Evolutionary conservation across 257 asterid species (phyloP), one percentile per base, ranked within the genome.

Genomic region (Plantago major): DNA sequence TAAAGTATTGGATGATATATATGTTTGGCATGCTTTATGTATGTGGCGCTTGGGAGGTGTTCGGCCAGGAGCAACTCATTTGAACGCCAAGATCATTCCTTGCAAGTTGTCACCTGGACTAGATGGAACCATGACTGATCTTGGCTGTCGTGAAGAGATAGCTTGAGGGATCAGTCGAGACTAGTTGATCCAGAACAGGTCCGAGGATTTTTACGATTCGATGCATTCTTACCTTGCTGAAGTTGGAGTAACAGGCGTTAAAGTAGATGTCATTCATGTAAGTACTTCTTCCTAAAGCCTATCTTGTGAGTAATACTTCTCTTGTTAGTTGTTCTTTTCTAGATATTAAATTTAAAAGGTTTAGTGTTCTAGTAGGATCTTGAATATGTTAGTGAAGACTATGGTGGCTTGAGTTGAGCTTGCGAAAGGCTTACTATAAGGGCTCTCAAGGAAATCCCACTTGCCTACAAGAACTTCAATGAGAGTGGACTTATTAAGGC

Each of bases 31-130:
- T 10, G 95, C 95, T 0, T 64, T 83, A 62, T 81, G n/a, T n/a
- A n/a, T n/a, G 87, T 5, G 95, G 95, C 4, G 89, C 91, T 0
- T 81, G 95, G 95, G 95, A 4, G 91, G 95, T 7, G 87, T 83
- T 60, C 69, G 82, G 65, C 91, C 91, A 0, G 87, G 89, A 9
- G 75, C 89, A 1, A 82, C 87, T 19, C 87, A 64, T 62, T 67
- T 86, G 13, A 67, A 78, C 12, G 46, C 91, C 3, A 75, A 74
- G 60, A 65, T 86, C 10, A 69, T 57, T 46, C 78, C 89, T 0
- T 79, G 85, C 69, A 79, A 72, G 40, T 46, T 74, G 55, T 83
- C 91, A 2, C 83, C 95, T 0, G 95, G 95, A 42, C 91, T 86
- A 1, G 81, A 75, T 26, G 89, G 85, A 14, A 86, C 91, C 60